Evolutionary conservation across 2,329 filamentous ascomycete genomes (phyloP), one percentile per base, ranked within the genome.

Genomic region (Bipolaris victoriae): DNA sequence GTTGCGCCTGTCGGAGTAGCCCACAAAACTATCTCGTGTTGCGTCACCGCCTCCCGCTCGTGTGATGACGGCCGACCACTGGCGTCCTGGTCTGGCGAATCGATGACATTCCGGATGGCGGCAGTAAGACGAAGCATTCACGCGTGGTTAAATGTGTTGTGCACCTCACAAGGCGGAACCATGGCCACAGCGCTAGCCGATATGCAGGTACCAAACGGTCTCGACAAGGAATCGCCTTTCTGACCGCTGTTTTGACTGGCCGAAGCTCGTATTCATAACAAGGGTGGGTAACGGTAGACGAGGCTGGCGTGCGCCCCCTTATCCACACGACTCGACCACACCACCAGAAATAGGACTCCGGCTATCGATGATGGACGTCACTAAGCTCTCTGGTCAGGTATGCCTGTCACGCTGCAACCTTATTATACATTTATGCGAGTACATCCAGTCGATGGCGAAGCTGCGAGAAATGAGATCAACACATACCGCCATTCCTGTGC

Each of bases 191-290:
- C 57, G 51, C 49, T 26, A 35, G 54, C 49, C 50, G 52, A 46
- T 39, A 69, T 64, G 66, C 65, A 69, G 66, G 66, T 66, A 69
- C 66, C 58, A 46, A 57, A 57, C 44, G 62, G 61, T 52, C 52
- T 49, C 52, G 53, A 56, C 58, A 43, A 35, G 53, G 54, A 33
- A 20, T 31, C 46, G 31, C 45, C 54, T 60, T 56, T 45, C 16
- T 49, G 45, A 48, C 60, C 49, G 39, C 45, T 54, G 39, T 41
- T 39, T 57, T 58, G 49, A 65, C 65, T 69, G 65, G 64, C 52
- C 55, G 48, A 55, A 46, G 33, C 31, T 41, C 55, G 45, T 65
- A 63, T 63, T 55, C 46, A 52, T 49, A 60, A 50, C 57, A 53
- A 55, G 57, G 62, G 51, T 55, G 60, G 52, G 49, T 54, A 44